Base-by-base conservation (phyloP, 1,139 yeast species). In the Hyphopichia buzzinii region DNA sequence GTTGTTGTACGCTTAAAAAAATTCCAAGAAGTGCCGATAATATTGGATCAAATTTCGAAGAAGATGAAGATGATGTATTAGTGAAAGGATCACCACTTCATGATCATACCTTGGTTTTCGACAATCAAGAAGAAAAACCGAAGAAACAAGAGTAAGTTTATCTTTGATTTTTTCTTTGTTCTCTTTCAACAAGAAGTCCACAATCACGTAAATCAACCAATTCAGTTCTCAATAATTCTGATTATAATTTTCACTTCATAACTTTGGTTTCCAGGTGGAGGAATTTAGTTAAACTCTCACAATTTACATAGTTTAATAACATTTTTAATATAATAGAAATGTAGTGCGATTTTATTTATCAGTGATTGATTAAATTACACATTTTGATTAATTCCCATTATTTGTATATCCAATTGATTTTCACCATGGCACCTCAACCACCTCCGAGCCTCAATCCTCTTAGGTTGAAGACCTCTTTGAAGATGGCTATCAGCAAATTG, bases 401-500 rank as follows among this genome's bases (percentile, higher is more conserved):
- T n/a, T n/a, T n/a, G n/a, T n/a, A n/a, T n/a, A n/a, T n/a, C n/a
- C n/a, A n/a, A n/a, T n/a, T n/a, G n/a, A n/a, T n/a, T n/a, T n/a
- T n/a, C 17, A 27, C 4, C 8, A 28, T 28, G 31, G 30, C 31
- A 12, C 42, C 37, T 15, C 43, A 41, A 44, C 43, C 59, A 12
- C 57, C 55, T 17, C 66, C 62, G 4, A 59, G 63, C 3, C 47
- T 68, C 40, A 66, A 64, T 40, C 63, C 68, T 8, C 42, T 55
- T 27, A 71, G 81, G 51, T 69, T 87, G 38, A 85, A 83, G 50
- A 84, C 90, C 29, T 71, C 83, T 26, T 67, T 87, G 37, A 84
- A 83, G 55, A 85, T 88, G 85, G 84, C 94, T 21, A 79, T 87
- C 29, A 84, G 86, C 51, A 78, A 92, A 47, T 73, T 89, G 35